Evolutionary conservation across 2,329 filamentous ascomycete species (phyloP).

Genomic region (Neofusicoccum cordaticola): DNA sequence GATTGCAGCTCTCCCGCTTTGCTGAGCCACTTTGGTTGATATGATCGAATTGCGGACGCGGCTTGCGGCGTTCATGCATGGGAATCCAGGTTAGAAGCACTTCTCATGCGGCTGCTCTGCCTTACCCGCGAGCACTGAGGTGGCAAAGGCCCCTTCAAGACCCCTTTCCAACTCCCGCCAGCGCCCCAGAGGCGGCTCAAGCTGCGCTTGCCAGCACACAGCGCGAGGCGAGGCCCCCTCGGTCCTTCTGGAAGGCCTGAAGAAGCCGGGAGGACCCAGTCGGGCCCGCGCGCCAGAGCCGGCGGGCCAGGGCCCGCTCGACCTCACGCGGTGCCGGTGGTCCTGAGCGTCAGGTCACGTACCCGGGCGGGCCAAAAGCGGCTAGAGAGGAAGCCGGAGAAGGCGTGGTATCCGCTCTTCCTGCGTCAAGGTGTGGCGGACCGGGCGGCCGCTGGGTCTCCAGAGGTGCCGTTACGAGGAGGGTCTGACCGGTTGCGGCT

Average conservation of each 20-base stretch:
- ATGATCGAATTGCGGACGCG: slow-evolving; percentile 12
- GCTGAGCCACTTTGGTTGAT: slow-evolving; percentile 10
- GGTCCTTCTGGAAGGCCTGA: slow-evolving; percentile 14
- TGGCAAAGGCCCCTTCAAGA: slow-evolving; percentile 16
- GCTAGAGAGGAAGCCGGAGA: slow-evolving; percentile 3
- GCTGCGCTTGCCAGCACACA: slow-evolving; percentile 16
- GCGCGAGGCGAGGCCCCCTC: slow-evolving; percentile 16
- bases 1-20: slow-evolving; percentile 12
- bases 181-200: slow-evolving; percentile 5
- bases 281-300: not conserved
- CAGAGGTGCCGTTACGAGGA: not conserved
- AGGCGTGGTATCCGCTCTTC: slow-evolving; percentile 2
- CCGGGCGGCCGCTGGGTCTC: not conserved
- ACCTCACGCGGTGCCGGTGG: slow-evolving; percentile 1
- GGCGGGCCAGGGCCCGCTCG: not conserved
- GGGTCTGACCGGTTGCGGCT: slow-evolving; percentile 11
- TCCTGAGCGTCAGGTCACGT: slow-evolving; percentile 9
- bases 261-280: slow-evolving; percentile 17
- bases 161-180: slow-evolving; percentile 13
- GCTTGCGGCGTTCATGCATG: slow-evolving; percentile 13
- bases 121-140: slow-evolving; percentile 16
- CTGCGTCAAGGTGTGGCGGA: slow-evolving; percentile 11
- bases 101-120: slow-evolving; percentile 12
- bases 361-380: not conserved
- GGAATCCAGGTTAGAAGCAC: slow-evolving; percentile 10